phyloP scores from a whole-genome alignment of 352 stramenopile species.

The Pythium rishiriense region DNA sequence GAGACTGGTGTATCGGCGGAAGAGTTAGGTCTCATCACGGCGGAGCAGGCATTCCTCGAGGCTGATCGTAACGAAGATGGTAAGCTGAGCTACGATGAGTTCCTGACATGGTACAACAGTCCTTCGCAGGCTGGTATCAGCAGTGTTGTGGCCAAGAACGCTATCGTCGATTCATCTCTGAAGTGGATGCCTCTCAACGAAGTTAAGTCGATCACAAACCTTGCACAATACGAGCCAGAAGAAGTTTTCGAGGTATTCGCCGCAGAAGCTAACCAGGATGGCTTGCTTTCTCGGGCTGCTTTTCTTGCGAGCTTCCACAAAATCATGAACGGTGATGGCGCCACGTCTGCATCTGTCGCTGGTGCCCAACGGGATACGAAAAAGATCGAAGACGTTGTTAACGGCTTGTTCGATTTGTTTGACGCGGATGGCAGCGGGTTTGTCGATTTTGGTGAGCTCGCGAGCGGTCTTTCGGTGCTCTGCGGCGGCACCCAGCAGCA shows the following conservation, averaged over 20 bases:
- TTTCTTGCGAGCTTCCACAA: constrained; percentile 82
- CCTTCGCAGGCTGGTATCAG: constrained; percentile 68
- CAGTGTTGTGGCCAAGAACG: constrained; percentile 67
- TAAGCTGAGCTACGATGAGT: constrained; percentile 87
- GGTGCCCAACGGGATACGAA: constrained; percentile 33
- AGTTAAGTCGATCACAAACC: constrained; percentile 82
- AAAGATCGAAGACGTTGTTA: constrained; percentile 58
- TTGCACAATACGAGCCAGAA: constrained; percentile 70
- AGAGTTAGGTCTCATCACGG: constrained; percentile 76
- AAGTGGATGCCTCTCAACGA: constrained; percentile 84
- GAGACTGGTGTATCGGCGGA: constrained; percentile 71
- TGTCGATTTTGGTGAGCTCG: constrained; percentile 86
- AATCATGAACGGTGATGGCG: constrained; percentile 43
- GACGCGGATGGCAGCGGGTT: constrained; percentile 68
- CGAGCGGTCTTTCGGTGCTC: constrained; percentile 78
- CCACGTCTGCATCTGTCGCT: constrained; percentile 11
- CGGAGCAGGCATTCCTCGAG: constrained; percentile 85
- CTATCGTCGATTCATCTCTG: constrained; percentile 70
- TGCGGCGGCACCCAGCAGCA: constrained; percentile 85
- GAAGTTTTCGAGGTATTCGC: constrained; percentile 90
- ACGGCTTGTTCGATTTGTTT: constrained; percentile 81
- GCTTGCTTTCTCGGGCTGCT: constrained; percentile 64
- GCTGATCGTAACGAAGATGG: constrained; percentile 78
- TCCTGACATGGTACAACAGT: constrained; percentile 84
- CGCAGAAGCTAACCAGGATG: constrained; percentile 67